Percentiles rank a stretch among this genome's conserved stretches.
These are phyloP conservation scores for Ramaria sp. DNA, from an alignment of 768 basidiomycete species.

Conservation along the genomic window DNA sequence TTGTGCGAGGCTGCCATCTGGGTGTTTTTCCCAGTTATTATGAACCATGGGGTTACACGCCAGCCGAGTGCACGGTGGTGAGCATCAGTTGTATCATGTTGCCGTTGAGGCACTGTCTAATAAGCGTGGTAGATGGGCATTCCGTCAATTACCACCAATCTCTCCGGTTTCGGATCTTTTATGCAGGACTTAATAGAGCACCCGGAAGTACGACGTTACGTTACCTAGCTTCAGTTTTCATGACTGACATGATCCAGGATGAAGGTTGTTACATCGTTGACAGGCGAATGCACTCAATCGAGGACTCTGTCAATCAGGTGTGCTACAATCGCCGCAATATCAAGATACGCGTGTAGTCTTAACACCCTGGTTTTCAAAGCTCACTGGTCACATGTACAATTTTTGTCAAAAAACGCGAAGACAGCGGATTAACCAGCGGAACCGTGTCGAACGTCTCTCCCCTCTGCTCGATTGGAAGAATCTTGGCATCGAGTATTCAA, in stretches of 20 bases:
- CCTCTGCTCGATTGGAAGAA: constrained; percentile 98
- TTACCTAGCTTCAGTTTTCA: background rate
- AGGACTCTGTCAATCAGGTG: constrained; percentile 74
- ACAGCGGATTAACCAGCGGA: constrained; percentile 97
- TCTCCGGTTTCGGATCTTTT: constrained; percentile 96
- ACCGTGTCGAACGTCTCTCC: constrained; percentile 88
- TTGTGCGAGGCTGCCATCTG: constrained; percentile 94
- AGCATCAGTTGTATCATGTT: constrained; percentile 21
- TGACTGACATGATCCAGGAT: constrained; percentile 29
- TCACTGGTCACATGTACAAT: constrained; percentile 61
- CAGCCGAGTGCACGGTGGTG: constrained; percentile 97
- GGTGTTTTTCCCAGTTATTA: constrained; percentile 99
- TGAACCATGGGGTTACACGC: constrained; percentile 94
- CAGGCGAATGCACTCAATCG: constrained; percentile 77
- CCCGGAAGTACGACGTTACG: constrained; percentile 37
- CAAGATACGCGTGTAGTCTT: background rate
- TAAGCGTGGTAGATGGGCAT: constrained; percentile 73
- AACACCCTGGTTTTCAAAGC: constrained; percentile 15
- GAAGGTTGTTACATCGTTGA: constrained; percentile 98
- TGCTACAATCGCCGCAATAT: background rate
- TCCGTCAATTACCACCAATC: constrained; percentile 92
- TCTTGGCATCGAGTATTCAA: constrained; percentile 92
- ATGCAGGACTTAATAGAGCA: constrained; percentile 97
- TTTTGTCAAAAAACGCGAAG: constrained; percentile 82
- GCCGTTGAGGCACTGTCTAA: background rate